Conservation (phyloP, 352 stramenopile species). For the Phytophthora citrophthora region DNA sequence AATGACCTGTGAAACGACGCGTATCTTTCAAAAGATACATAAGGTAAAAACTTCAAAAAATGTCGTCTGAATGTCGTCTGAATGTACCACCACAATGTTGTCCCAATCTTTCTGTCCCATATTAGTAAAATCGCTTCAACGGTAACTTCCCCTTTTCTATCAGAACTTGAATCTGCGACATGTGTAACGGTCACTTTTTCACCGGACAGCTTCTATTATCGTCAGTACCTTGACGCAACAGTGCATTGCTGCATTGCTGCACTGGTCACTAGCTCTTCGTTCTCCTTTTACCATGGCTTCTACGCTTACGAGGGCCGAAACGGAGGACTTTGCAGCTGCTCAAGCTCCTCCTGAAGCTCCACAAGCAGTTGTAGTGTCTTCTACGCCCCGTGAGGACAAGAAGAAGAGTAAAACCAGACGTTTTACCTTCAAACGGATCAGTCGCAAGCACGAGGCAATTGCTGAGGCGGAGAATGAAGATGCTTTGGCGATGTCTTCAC, state of each 20-base stretch:
- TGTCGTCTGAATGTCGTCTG: conserved; percentile 3
- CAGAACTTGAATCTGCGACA: no score
- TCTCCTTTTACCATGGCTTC: conserved; percentile 23
- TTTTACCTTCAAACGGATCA: conserved; percentile 43
- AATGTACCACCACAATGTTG: neutral
- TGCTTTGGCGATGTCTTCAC: neutral
- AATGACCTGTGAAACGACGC: conserved; percentile 1
- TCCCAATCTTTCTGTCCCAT: conserved; percentile 1
- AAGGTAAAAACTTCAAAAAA: neutral
- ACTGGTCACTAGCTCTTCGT: conserved; percentile 19
- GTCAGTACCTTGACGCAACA: conserved; percentile 1
- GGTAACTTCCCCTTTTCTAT: no score
- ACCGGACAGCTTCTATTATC: neutral
- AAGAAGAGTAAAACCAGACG: conserved; percentile 17
- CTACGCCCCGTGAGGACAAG: neutral
- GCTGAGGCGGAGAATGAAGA: conserved; percentile 34
- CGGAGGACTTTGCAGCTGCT: conserved; percentile 68
- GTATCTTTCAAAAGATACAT: neutral
- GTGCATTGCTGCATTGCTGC: conserved; percentile 1
- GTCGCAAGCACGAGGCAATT: conserved; percentile 31
- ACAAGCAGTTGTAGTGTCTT: conserved; percentile 17
- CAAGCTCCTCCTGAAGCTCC: conserved; percentile 38
- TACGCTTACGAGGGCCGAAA: conserved; percentile 61
- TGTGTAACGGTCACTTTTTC: neutral
- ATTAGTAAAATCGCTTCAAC: neutral